Conservation (phyloP, 768 basidiomycete species). For the Boletus subcaerulescens region DNA sequence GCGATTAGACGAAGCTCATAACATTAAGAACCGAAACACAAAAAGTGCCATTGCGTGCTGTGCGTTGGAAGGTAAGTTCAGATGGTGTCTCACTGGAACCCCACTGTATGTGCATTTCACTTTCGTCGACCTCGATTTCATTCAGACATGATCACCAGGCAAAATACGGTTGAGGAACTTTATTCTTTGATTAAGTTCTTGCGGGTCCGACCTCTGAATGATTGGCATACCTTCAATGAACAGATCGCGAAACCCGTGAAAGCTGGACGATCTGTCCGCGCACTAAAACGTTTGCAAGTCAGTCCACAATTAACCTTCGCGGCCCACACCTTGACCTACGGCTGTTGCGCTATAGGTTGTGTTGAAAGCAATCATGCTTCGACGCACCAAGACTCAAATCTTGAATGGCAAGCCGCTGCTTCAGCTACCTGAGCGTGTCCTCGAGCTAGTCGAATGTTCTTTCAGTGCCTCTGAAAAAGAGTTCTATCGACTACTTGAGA, state of each 20-base stretch:
- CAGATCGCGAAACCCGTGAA: constrained; percentile 82
- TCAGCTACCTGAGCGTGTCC: constrained; percentile 68
- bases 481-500: constrained; percentile 76
- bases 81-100: constrained; percentile 89
- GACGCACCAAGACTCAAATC: constrained; percentile 72
- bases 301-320: constrained; percentile 1
- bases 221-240: constrained; percentile 75
- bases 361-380: constrained; percentile 83
- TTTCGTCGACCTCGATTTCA: background rate
- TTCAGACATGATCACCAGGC: constrained; percentile 38
- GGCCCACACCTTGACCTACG: background rate
- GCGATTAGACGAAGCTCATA: constrained; percentile 84
- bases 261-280: constrained; percentile 53
- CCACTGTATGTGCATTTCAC: constrained; percentile 49
- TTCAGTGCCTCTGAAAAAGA: constrained; percentile 75
- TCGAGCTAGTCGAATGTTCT: constrained; percentile 70
- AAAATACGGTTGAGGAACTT: constrained; percentile 90
- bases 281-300: constrained; percentile 85
- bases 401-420: constrained; percentile 82
- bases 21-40: constrained; percentile 84
- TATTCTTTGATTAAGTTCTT: constrained; percentile 89
- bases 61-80: constrained; percentile 69
- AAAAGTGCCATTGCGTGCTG: constrained; percentile 79
- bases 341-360: constrained; percentile 52
- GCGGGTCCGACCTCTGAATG: constrained; percentile 74